Percentiles rank a stretch among this genome's conserved stretches.
These are phyloP conservation scores for Aspergillus candidus DNA, from an alignment of 2,329 filamentous ascomycete genomes.

Conservation along the genomic window DNA sequence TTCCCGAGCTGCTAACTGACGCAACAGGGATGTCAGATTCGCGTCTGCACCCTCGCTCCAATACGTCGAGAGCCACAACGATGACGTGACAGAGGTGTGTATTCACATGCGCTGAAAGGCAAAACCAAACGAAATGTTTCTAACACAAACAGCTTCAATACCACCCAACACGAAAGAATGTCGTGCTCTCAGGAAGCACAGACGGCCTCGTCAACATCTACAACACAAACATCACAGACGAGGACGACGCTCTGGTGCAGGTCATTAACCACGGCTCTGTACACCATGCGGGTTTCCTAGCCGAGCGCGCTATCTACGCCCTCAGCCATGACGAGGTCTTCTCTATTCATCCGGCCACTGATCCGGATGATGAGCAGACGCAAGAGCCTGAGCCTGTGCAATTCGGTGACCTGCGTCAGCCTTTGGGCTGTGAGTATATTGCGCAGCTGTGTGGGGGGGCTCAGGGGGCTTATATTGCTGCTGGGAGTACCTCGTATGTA, in stretches of 20 bases:
- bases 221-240: slow-evolving; percentile 50
- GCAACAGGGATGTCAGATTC: slow-evolving; percentile 39
- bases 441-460: slow-evolving; percentile 47
- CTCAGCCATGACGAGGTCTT: slow-evolving; percentile 59
- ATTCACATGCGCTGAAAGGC: slow-evolving; percentile 16
- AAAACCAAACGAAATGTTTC: not conserved
- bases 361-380: slow-evolving; percentile 46
- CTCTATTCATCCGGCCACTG: slow-evolving; percentile 50
- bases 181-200: slow-evolving; percentile 56
- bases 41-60: slow-evolving; percentile 30
- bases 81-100: slow-evolving; percentile 54
- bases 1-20: slow-evolving; percentile 22
- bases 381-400: slow-evolving; percentile 40
- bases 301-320: slow-evolving; percentile 48
- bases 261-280: slow-evolving; percentile 59
- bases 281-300: slow-evolving; percentile 56
- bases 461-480: slow-evolving; percentile 40
- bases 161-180: slow-evolving; percentile 46
- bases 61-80: slow-evolving; percentile 46
- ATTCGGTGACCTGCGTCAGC: slow-evolving; percentile 53
- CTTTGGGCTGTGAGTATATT: slow-evolving; percentile 54
- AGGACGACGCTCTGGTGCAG: slow-evolving; percentile 58
- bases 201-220: slow-evolving; percentile 60
- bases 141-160: slow-evolving; percentile 39
- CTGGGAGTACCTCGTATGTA: slow-evolving; percentile 46